Conservation (phyloP, 225 moss, liverwort and hornwort species). For the Takakia lepidozioides region DNA sequence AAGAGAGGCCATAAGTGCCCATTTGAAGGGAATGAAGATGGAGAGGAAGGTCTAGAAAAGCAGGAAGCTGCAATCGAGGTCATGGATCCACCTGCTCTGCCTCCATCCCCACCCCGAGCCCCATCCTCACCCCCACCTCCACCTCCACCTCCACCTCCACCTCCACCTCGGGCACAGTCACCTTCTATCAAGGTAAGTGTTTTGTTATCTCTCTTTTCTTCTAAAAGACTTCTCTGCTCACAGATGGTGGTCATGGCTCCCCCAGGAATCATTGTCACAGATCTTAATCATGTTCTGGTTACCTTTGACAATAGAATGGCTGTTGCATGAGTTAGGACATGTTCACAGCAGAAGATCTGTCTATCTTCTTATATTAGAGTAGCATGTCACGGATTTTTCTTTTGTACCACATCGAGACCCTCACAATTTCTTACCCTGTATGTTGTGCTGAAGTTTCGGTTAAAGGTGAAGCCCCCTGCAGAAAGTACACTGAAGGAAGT, state of each 20-base stretch:
- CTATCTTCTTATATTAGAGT: slow-evolving; percentile 4
- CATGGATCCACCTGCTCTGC: slow-evolving; percentile 27
- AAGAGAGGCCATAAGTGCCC: slow-evolving; percentile 24
- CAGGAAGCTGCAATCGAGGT: slow-evolving; percentile 37
- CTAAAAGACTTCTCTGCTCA: not conserved
- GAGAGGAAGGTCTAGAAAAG: slow-evolving; percentile 28
- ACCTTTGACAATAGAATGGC: too few relatives aligned
- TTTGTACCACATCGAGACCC: not conserved
- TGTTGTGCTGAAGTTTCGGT: slow-evolving; percentile 30
- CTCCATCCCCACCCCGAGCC: slow-evolving; percentile 34
- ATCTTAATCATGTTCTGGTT: not conserved
- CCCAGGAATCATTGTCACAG: not conserved
- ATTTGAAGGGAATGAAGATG: slow-evolving; percentile 22
- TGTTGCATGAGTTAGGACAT: too few relatives aligned
- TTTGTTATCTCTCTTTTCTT: slow-evolving; percentile 2
- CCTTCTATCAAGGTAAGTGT: slow-evolving; percentile 32
- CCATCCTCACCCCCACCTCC: too few relatives aligned
- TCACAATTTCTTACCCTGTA: slow-evolving; percentile 10
- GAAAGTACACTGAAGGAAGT: slow-evolving; percentile 54
- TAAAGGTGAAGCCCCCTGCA: slow-evolving; percentile 51
- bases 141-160: slow-evolving; percentile 29
- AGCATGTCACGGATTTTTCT: not conserved
- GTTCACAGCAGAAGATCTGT: not conserved
- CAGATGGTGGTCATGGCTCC: not conserved
- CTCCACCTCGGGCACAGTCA: slow-evolving; percentile 39